These are phyloP conservation scores for Scleroderma bovista DNA, from an alignment of 768 basidiomycete species.

Conservation along the genomic window DNA sequence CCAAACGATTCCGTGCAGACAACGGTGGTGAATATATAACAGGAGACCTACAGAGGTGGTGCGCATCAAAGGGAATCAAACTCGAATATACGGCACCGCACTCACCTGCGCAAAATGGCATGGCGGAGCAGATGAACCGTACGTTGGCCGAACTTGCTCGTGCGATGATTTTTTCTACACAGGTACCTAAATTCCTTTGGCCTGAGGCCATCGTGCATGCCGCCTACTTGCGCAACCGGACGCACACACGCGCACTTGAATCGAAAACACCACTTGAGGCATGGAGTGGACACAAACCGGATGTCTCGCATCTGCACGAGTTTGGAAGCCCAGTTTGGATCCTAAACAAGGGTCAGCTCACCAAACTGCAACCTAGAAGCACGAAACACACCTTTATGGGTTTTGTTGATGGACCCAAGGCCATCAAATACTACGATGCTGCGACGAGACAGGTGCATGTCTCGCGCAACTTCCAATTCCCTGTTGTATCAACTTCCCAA, in stretches of 20 bases:
- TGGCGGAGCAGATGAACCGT: conserved; percentile 31
- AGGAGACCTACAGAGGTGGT: conserved; percentile 13
- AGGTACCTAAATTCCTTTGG: not conserved
- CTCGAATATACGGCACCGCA: conserved; percentile 30
- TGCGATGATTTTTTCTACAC: not conserved
- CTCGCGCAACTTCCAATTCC: not conserved
- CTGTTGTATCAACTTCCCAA: not conserved
- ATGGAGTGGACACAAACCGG: not conserved
- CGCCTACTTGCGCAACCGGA: conserved; percentile 22
- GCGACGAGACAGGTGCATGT: not conserved
- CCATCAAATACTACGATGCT: not conserved
- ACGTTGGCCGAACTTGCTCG: conserved; percentile 26
- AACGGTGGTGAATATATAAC: conserved; percentile 23
- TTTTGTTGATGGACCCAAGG: not conserved
- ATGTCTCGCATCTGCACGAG: not conserved
- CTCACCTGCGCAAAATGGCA: conserved; percentile 31
- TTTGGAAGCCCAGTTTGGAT: not conserved
- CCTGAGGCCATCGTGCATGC: conserved; percentile 14
- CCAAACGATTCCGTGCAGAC: conserved; percentile 6
- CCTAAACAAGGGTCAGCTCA: not conserved
- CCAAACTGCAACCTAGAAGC: not conserved
- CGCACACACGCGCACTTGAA: not conserved
- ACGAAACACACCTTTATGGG: not conserved
- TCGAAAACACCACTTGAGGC: not conserved
- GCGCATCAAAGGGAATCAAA: conserved; percentile 18